phyloP scores from a whole-genome alignment of 2,329 filamentous ascomycete genomes.

The Fusarium verticillioides region DNA sequence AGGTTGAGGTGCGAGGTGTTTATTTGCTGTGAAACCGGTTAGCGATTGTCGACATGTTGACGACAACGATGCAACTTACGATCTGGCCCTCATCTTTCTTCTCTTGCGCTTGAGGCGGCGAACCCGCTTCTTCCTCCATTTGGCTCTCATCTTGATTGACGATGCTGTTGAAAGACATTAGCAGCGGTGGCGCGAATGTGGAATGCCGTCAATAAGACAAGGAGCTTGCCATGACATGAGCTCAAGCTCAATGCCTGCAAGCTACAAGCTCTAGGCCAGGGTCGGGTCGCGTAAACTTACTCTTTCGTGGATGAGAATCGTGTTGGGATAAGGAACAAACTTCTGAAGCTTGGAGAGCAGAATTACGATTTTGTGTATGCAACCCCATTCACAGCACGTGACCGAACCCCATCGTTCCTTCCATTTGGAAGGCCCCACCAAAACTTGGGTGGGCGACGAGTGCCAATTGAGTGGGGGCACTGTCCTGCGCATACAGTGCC shows the following conservation, averaged over 20 bases:
- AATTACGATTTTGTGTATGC: constrained; percentile 46
- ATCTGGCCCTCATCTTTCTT: constrained; percentile 99
- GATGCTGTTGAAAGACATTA: constrained; percentile 43
- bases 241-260: constrained; percentile 21
- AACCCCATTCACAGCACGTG: constrained; percentile 43
- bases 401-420: neutral
- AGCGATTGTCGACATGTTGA: constrained; percentile 33
- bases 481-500: constrained; percentile 3
- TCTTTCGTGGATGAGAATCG: constrained; percentile 60
- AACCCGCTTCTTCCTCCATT: constrained; percentile 99
- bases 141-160: constrained; percentile 82
- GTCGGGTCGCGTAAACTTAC: constrained; percentile 44
- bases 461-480: neutral
- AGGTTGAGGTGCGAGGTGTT: constrained; percentile 71
- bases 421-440: neutral
- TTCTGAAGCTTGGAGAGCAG: constrained; percentile 42
- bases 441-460: constrained; percentile 5
- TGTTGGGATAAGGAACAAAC: constrained; percentile 57
- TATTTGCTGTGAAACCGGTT: constrained; percentile 68
- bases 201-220: neutral
- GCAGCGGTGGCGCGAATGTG: constrained; percentile 21
- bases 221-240: constrained; percentile 19
- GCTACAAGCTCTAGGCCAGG: constrained; percentile 14
- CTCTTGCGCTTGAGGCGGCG: constrained; percentile 99
- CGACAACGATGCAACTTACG: constrained; percentile 69